Evolutionary conservation across 148 eudicot species (phyloP).

Genomic region (Amaranthus palmeri): DNA sequence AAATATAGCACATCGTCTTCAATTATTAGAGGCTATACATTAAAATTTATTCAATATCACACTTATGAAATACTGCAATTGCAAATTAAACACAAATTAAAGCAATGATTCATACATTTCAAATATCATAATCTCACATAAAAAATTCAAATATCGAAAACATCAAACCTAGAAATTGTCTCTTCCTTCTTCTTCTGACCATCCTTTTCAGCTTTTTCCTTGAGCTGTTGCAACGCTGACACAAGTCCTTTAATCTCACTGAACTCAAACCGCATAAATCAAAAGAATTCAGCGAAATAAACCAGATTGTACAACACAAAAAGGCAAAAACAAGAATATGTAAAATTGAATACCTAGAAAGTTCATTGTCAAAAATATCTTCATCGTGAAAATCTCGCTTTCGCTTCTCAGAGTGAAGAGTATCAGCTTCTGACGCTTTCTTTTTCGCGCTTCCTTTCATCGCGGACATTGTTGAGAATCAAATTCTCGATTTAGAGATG

Average conservation of each 20-base stretch:
- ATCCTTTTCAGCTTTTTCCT: constrained; percentile 75
- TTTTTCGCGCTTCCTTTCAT: constrained; percentile 46
- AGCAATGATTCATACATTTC: neutral
- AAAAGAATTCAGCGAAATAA: neutral
- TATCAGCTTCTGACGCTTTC: constrained; percentile 31
- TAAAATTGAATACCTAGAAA: constrained; percentile 36
- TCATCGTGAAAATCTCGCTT: constrained; percentile 38
- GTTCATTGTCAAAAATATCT: constrained; percentile 49
- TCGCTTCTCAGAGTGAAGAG: constrained; percentile 37
- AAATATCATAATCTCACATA: neutral
- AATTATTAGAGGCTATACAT: neutral
- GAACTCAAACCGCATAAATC: constrained; percentile 23
- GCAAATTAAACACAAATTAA: neutral
- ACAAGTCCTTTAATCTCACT: constrained; percentile 85
- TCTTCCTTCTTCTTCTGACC: constrained; percentile 88
- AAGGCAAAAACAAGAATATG: neutral
- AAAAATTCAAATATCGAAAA: neutral
- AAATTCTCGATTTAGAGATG: neutral
- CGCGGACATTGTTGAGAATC: constrained; percentile 36
- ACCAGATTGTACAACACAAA: neutral
- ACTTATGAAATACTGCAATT: neutral
- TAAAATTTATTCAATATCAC: neutral
- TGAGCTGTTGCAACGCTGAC: constrained; percentile 66
- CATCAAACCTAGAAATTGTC: constrained; percentile 67
- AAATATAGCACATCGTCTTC: neutral